A percentile compares a stretch with the other conserved stretches of the same genome.
Conservation (phyloP, 2,329 filamentous ascomycete species). For the Colletotrichum chlorophyti region DNA sequence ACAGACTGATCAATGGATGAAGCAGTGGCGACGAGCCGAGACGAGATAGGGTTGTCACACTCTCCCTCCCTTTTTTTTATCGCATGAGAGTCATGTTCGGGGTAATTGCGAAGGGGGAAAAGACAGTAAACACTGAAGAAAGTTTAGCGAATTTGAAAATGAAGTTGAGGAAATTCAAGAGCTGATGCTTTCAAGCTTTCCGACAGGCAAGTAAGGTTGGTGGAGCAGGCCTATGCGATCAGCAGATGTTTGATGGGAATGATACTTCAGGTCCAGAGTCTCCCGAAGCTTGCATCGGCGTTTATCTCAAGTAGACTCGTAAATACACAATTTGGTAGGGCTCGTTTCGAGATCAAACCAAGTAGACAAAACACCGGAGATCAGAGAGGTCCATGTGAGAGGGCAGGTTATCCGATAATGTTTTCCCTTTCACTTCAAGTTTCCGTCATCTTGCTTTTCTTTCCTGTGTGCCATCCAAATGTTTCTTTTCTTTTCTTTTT, state of each 20-base stretch:
- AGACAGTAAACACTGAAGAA: not conserved
- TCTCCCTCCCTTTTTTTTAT: no score
- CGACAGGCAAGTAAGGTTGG: constrained; percentile 2
- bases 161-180: not conserved
- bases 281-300: constrained; percentile 26
- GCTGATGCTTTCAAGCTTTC: not conserved
- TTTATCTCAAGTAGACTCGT: constrained; percentile 26
- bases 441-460: no score
- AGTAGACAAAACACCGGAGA: constrained; percentile 15
- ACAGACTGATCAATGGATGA: not conserved
- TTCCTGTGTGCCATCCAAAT: no score
- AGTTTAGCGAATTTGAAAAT: not conserved
- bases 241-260: constrained; percentile 13
- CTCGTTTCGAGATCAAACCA: constrained; percentile 28
- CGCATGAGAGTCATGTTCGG: no score
- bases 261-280: constrained; percentile 17
- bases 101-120: no score
- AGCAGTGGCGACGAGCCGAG: not conserved
- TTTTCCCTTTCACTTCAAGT: not conserved
- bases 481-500: no score
- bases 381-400: constrained; percentile 16
- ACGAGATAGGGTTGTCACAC: no score
- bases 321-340: constrained; percentile 24
- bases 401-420: constrained; percentile 13
- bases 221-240: constrained; percentile 19